These are phyloP conservation scores for Umbelopsis vinacea DNA, from an alignment of 192 early-diverging fungal species.

Conservation along the genomic window DNA sequence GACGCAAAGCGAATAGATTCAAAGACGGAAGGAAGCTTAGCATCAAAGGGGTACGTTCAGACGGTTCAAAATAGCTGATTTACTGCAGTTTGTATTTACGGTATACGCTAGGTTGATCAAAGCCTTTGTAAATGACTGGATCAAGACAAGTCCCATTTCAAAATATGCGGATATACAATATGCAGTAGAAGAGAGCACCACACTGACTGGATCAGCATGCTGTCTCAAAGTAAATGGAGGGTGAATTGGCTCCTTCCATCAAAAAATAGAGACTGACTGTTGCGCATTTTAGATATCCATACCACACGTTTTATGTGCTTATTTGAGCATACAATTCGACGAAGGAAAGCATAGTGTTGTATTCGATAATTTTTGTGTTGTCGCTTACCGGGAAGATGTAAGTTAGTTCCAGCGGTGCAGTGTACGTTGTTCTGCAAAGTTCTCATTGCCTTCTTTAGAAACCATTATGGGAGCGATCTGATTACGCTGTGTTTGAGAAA, in stretches of 20 bases:
- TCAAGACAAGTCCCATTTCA: slow-evolving; percentile 7
- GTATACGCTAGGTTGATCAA: neutral
- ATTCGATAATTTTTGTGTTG: slow-evolving; percentile 11
- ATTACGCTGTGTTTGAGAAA: slow-evolving; percentile 9
- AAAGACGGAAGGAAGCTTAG: neutral
- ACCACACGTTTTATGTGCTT: neutral
- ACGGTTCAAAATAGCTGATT: neutral
- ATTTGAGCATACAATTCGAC: neutral
- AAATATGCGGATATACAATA: neutral
- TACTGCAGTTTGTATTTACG: neutral
- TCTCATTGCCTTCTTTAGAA: neutral
- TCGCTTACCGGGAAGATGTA: slow-evolving; percentile 14
- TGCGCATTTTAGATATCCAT: neutral
- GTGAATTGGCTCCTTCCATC: no score
- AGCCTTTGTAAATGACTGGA: slow-evolving; percentile 9
- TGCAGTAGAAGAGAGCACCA: slow-evolving; percentile 7
- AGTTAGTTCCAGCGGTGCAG: neutral
- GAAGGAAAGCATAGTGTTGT: neutral
- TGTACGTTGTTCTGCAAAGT: no score
- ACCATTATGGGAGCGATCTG: slow-evolving; percentile 14
- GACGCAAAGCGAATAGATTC: slow-evolving; percentile 9
- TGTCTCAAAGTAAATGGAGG: neutral
- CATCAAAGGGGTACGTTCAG: neutral
- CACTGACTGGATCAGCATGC: slow-evolving; percentile 17
- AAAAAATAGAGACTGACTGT: neutral